Conservation (phyloP, 345 rosid species). For the Dimocarpus longan region DNA sequence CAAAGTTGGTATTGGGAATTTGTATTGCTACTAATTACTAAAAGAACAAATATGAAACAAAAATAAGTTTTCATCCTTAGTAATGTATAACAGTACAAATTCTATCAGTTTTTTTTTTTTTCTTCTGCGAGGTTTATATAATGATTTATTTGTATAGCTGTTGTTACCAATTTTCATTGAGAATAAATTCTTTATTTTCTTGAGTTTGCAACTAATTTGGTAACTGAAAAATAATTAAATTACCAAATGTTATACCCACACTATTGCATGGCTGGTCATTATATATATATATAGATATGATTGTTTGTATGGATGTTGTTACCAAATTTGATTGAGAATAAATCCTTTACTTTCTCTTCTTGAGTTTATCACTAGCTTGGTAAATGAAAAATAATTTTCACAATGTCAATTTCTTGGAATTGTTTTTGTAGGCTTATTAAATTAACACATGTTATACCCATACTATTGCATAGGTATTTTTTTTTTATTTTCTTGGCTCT, state of each 20-base stretch:
- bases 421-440: conserved; percentile 13
- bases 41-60: too few species aligned
- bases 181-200: too few species aligned
- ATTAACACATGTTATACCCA: conserved; percentile 2
- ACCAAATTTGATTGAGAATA: too few species aligned
- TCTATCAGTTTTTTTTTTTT: not conserved
- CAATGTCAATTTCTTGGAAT: conserved; percentile 1
- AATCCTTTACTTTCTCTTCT: too few species aligned
- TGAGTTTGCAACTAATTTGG: not conserved
- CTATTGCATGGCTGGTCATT: not conserved
- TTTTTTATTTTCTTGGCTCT: not conserved
- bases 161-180: not conserved
- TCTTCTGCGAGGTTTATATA: not conserved
- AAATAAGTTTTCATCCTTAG: not conserved
- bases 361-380: too few species aligned
- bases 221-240: too few species aligned
- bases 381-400: not conserved
- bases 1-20: too few species aligned
- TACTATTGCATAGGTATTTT: conserved; percentile 5
- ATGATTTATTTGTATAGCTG: not conserved
- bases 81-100: too few species aligned
- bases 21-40: too few species aligned
- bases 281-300: not conserved
- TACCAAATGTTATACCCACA: not conserved
- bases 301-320: not conserved